Percentiles rank a stretch among this genome's conserved stretches.
Evolutionary conservation across 768 basidiomycete species (phyloP).

Genomic region (Stropharia rugosoannulata): DNA sequence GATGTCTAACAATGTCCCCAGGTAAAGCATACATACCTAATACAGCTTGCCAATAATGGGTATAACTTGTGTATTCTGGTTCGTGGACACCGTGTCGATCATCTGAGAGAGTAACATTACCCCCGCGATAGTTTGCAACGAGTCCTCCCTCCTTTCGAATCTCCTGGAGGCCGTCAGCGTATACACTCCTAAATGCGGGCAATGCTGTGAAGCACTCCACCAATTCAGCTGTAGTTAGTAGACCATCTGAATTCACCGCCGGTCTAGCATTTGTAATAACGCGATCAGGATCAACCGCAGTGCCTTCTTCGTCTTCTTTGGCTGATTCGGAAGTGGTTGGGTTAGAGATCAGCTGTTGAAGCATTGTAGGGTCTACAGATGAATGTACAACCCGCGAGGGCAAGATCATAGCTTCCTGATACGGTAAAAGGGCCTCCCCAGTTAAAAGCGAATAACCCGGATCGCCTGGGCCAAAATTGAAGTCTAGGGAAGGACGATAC

Average conservation of each 20-base stretch:
- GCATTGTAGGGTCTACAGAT: constrained; percentile 63
- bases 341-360: constrained; percentile 16
- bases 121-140: constrained; percentile 46
- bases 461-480: constrained; percentile 86
- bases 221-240: constrained; percentile 63
- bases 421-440: constrained; percentile 52
- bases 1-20: background rate
- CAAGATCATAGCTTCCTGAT: constrained; percentile 52
- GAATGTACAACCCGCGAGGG: constrained; percentile 72
- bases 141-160: constrained; percentile 14
- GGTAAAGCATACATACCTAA: constrained; percentile 49
- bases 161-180: constrained; percentile 52
- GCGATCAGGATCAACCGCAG: constrained; percentile 62
- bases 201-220: constrained; percentile 38
- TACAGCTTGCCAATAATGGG: constrained; percentile 82
- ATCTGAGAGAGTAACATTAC: constrained; percentile 37
- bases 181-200: constrained; percentile 58
- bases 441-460: constrained; percentile 78
- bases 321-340: constrained; percentile 10
- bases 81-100: constrained; percentile 59
- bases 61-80: constrained; percentile 87
- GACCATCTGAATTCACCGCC: constrained; percentile 60
- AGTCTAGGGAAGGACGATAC: constrained; percentile 50
- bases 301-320: constrained; percentile 47
- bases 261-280: constrained; percentile 73